Conservation (phyloP, 148 eudicot species). For the Cornus suecica region DNA sequence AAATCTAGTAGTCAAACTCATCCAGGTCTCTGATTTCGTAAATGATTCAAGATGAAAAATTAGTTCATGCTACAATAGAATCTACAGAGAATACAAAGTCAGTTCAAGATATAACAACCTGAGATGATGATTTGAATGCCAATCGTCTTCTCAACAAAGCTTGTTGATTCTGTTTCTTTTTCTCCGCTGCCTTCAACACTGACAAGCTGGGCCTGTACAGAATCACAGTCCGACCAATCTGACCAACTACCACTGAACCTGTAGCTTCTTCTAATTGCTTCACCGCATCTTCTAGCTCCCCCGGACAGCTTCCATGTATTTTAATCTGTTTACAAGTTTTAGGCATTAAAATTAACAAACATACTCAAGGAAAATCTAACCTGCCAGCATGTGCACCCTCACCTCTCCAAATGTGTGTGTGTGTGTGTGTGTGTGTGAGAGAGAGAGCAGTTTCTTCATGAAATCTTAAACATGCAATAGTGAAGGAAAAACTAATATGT, state of each 20-base stretch:
- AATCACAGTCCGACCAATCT: slow-evolving; percentile 86
- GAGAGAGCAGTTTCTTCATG: slow-evolving; percentile 6
- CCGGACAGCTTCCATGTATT: slow-evolving; percentile 69
- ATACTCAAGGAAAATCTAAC: background rate
- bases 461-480: background rate
- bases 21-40: background rate
- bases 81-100: background rate
- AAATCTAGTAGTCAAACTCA: background rate
- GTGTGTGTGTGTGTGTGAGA: background rate
- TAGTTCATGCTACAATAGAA: background rate
- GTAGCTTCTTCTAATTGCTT: slow-evolving; percentile 61
- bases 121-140: slow-evolving; percentile 26
- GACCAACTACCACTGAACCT: slow-evolving; percentile 69
- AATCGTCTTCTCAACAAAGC: slow-evolving; percentile 34
- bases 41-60: background rate
- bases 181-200: slow-evolving; percentile 77
- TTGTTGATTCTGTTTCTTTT: slow-evolving; percentile 56
- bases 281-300: slow-evolving; percentile 70
- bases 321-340: slow-evolving; percentile 51
- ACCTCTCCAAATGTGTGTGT: background rate
- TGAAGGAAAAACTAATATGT: too few species aligned
- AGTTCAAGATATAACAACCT: slow-evolving; percentile 25
- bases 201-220: slow-evolving; percentile 88
- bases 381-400: background rate
- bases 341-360: background rate